A percentile compares a stretch with the other conserved stretches of the same genome.
phyloP scores from a whole-genome alignment of 1,139 yeast genomes.

The Casaregolazyma suthepensis region DNA sequence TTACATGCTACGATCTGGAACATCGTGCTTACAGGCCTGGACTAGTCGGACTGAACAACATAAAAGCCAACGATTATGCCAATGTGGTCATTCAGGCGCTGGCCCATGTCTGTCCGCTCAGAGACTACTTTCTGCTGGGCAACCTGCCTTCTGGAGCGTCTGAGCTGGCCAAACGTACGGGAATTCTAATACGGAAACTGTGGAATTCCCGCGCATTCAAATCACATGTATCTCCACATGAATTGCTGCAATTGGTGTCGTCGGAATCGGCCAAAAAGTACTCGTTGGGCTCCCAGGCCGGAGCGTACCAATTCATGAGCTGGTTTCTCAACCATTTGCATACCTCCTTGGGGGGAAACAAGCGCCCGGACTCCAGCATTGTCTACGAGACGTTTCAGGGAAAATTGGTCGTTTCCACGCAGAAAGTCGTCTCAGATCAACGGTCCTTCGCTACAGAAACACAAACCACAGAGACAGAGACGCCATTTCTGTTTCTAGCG shows the following conservation, averaged over 20 bases:
- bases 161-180: constrained; percentile 32
- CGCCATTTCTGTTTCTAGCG: constrained; percentile 55
- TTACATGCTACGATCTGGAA: constrained; percentile 28
- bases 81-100: constrained; percentile 54
- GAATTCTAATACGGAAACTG: constrained; percentile 48
- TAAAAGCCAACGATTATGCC: constrained; percentile 45
- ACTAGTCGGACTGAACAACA: constrained; percentile 56
- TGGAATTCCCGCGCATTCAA: constrained; percentile 61
- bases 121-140: constrained; percentile 45
- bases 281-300: constrained; percentile 34
- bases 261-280: constrained; percentile 40
- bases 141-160: constrained; percentile 15
- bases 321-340: constrained; percentile 55
- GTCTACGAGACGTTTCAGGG: constrained; percentile 48
- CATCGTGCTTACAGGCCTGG: constrained; percentile 53
- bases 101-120: constrained; percentile 46
- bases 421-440: constrained; percentile 28
- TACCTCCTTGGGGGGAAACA: constrained; percentile 33
- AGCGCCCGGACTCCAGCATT: constrained; percentile 24
- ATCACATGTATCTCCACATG: constrained; percentile 63
- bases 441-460: constrained; percentile 15
- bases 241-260: constrained; percentile 47
- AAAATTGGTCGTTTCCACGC: constrained; percentile 35
- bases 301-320: constrained; percentile 51
- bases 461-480: constrained; percentile 14